A percentile compares a stretch with the other conserved stretches of the same genome.
Evolutionary conservation across 2,329 filamentous ascomycete species (phyloP).

Genomic region (Aspergillus sp.): DNA sequence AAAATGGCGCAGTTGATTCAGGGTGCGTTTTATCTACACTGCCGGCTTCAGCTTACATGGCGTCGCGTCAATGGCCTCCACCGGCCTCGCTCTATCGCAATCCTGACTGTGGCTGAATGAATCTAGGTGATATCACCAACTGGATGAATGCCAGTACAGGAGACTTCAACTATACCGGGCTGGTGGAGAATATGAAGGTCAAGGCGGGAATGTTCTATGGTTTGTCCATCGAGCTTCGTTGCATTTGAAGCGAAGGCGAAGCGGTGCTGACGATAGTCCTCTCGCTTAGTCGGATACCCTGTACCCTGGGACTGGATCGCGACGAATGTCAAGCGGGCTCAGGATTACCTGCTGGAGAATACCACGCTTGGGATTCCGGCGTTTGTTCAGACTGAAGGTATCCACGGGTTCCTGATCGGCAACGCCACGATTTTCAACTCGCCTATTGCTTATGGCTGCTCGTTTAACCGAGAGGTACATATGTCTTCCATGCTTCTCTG

Average conservation of each 20-base stretch:
- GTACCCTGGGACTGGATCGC: conserved; percentile 67
- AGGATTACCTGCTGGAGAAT: conserved; percentile 71
- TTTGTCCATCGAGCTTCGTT: conserved; percentile 18
- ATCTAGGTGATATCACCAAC: conserved; percentile 68
- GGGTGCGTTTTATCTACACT: conserved; percentile 35
- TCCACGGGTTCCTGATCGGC: conserved; percentile 72
- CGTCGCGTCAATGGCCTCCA: neutral
- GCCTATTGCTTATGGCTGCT: conserved; percentile 72
- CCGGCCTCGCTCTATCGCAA: no score
- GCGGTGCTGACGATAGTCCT: neutral
- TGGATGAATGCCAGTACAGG: conserved; percentile 73
- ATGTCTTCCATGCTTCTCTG: no score
- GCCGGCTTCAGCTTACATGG: neutral
- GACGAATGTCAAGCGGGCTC: conserved; percentile 65
- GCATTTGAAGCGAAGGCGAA: neutral
- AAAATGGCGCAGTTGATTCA: conserved; percentile 73
- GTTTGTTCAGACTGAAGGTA: conserved; percentile 74
- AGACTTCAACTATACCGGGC: conserved; percentile 68
- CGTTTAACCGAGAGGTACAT: conserved; percentile 64
- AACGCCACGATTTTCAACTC: conserved; percentile 82
- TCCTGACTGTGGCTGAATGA: neutral
- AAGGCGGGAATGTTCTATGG: conserved; percentile 71
- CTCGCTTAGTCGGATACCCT: conserved; percentile 63
- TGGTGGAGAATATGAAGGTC: conserved; percentile 68
- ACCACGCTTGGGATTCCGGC: conserved; percentile 73